phyloP scores from a whole-genome alignment of 139 green algal genomes.

The Auxenochlorella pyrenoidosa region DNA sequence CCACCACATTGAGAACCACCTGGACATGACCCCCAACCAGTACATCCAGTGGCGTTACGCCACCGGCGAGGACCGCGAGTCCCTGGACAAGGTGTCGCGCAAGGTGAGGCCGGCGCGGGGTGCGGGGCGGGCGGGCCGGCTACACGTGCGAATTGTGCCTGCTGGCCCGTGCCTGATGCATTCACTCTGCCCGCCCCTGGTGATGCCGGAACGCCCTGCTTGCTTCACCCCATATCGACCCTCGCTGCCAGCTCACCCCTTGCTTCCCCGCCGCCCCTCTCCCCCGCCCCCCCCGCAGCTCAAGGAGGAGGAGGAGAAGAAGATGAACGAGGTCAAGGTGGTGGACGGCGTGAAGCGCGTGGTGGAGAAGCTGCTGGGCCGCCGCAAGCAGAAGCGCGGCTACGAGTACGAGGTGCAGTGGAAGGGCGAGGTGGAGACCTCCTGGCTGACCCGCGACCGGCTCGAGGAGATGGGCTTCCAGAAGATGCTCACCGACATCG shows the following conservation, averaged over 20 bases:
- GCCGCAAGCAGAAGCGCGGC: constrained; percentile 73
- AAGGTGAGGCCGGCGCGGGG: constrained; percentile 37
- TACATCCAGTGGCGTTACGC: constrained; percentile 82
- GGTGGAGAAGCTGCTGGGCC: constrained; percentile 60
- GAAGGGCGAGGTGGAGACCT: constrained; percentile 28
- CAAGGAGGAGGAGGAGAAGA: constrained; percentile 88
- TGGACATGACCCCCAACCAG: constrained; percentile 73
- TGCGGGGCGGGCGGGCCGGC: neutral
- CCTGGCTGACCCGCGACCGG: constrained; percentile 74
- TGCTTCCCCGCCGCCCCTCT: too few species aligned
- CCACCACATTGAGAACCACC: constrained; percentile 82
- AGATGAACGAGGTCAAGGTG: constrained; percentile 77
- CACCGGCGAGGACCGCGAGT: constrained; percentile 78
- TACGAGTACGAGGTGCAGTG: constrained; percentile 80
- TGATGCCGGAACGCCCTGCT: too few species aligned
- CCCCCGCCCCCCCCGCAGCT: constrained; percentile 31
- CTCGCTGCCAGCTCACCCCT: too few species aligned
- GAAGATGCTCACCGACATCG: constrained; percentile 92
- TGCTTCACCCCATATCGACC: too few species aligned
- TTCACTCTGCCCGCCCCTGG: too few species aligned
- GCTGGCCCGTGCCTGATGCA: too few species aligned
- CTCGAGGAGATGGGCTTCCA: constrained; percentile 90
- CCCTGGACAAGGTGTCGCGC: constrained; percentile 64
- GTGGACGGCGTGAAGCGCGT: constrained; percentile 63
- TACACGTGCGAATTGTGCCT: too few species aligned